Conservation (phyloP, 1,139 yeast genomes). For the Scheffersomyces illinoinensis region DNA sequence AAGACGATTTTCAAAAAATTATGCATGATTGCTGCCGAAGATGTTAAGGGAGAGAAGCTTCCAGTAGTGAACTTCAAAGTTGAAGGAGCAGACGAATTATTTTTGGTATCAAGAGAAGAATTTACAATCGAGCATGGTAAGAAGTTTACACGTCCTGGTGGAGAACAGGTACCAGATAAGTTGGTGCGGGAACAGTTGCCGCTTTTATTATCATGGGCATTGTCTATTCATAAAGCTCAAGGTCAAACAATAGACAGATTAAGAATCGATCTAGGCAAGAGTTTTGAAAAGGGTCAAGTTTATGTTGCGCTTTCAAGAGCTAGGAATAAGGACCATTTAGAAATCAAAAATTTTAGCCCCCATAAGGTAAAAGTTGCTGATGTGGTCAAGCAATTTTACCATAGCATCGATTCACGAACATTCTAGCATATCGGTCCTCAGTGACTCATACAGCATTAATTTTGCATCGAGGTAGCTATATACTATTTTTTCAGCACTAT, state of each 20-base stretch:
- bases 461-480: background rate
- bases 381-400: conserved; percentile 68
- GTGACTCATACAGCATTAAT: background rate
- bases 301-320: conserved; percentile 95
- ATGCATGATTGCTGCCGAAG: conserved; percentile 33
- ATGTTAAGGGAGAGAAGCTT: conserved; percentile 29
- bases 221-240: conserved; percentile 89
- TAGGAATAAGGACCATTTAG: conserved; percentile 68
- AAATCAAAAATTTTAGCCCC: conserved; percentile 70
- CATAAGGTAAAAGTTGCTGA: conserved; percentile 62
- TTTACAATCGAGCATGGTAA: conserved; percentile 51
- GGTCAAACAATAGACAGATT: conserved; percentile 85
- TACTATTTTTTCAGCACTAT: background rate
- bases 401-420: conserved; percentile 27
- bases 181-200: conserved; percentile 73
- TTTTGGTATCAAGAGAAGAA: conserved; percentile 67
- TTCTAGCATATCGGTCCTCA: background rate
- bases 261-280: conserved; percentile 67
- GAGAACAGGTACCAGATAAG: conserved; percentile 48
- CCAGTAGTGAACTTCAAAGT: conserved; percentile 62
- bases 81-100: conserved; percentile 26
- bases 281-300: conserved; percentile 90
- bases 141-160: conserved; percentile 9
- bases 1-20: conserved; percentile 26
- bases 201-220: conserved; percentile 79